Base-by-base conservation (phyloP, 345 rosid species). In the Salix suchowensis region DNA sequence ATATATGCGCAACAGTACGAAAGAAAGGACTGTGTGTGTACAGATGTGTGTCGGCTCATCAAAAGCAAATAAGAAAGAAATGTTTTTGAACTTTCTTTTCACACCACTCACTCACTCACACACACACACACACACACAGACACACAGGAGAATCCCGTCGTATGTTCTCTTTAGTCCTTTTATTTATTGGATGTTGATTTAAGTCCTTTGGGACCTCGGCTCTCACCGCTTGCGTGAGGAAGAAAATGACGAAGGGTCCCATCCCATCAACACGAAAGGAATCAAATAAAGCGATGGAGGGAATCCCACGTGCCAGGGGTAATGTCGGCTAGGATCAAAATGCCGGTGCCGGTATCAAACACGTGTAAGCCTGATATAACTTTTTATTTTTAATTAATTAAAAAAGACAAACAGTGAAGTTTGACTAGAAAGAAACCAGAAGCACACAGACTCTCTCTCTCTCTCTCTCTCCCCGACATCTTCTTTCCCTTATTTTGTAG, bases 321-420 rank as follows among this genome's bases (percentile, higher is more conserved):
- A 79, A 44, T 87, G 92, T 84, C 89, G 87, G 87, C 89, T 67
- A 74, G 82, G 91, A 97, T 91, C 95, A 91, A 91, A 86, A 75
- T 44, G 94, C 78, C 97, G 95, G 98, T 90, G 91, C 91, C 94
- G 70, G 78, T 76, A 24, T 0, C 0, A 62, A 40, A 77, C 97
- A 91, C 90, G 91, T 91, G 91, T 82, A 80, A 28, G 88, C 86
- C 86, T 79, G 34, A 79, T 70, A 68, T 44, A 65, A 13, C 44
- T 11, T 72, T 7, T 21, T 54, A 4, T 32, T 30, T 44, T 44
- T 44, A 44, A 44, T 44, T 3, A 44, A 44, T 44, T 40, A 40
- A 40, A 44, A 4, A 12, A 44, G 3, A 44, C 24, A 4, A 68
- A 62, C 46, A 70, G 50, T 64, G 11, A 19, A 72, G 70, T 82